Conservation (phyloP, 2,329 filamentous ascomycete genomes). For the Nemania sp. region DNA sequence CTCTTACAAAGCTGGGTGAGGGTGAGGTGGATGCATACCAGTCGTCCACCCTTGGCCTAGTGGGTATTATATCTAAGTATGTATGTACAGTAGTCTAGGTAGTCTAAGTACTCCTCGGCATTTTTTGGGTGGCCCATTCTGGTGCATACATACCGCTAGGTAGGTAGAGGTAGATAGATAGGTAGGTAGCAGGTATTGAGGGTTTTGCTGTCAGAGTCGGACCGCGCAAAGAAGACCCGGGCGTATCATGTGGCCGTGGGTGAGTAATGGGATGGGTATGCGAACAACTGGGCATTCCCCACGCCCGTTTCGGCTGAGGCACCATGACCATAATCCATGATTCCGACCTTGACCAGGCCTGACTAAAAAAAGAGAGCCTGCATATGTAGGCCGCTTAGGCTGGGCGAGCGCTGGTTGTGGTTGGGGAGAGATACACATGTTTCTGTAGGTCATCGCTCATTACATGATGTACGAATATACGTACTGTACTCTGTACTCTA, state of each 20-base stretch:
- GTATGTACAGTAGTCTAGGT: too few relatives aligned
- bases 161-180: not conserved
- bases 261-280: conserved; percentile 15
- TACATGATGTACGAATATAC: conserved; percentile 14
- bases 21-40: conserved; percentile 23
- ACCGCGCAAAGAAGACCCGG: conserved; percentile 23
- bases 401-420: conserved; percentile 24
- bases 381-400: conserved; percentile 34
- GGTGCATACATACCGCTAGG: not conserved
- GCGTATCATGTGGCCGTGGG: conserved; percentile 33
- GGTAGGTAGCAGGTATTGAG: conserved; percentile 7
- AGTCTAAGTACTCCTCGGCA: conserved; percentile 31
- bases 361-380: conserved; percentile 39
- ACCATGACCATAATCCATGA: not conserved
- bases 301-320: conserved; percentile 28
- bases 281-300: conserved; percentile 9
- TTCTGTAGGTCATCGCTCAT: conserved; percentile 22
- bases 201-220: conserved; percentile 34
- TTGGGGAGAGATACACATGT: conserved; percentile 19
- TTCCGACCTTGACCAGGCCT: conserved; percentile 21
- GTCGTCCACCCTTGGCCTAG: conserved; percentile 16
- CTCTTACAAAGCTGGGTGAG: conserved; percentile 27
- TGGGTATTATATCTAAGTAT: too few relatives aligned
- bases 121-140: conserved; percentile 7
- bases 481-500: not conserved